Base-by-base conservation (phyloP, 805 yeast genomes). In the Grigorovia humatica region DNA sequence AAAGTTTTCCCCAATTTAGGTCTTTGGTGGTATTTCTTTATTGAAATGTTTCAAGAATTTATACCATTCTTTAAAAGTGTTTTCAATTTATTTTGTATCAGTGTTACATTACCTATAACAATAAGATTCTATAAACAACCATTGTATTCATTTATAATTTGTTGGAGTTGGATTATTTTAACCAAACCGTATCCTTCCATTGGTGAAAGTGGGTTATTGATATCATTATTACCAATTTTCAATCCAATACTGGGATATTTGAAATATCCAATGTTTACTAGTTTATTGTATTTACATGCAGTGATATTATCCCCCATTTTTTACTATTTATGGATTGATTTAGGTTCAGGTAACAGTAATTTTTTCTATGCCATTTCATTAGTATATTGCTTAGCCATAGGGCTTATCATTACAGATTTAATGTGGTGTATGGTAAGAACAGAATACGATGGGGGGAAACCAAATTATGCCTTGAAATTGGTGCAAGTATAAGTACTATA, bases 1-100 rank as follows among this genome's bases (percentile, higher is more conserved):
- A 90, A 88, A 56, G 79, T 89, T 54, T 75, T 82, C 5, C 99
- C 99, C 29, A 93, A 93, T 68, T 67, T 93, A 57, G 99, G 99
- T 0, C 72, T 93, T 19, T 93, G 99, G 99, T 93, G 99, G 99
- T 93, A 93, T 71, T 82, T 90, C 60, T 93, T 93, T 73, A 85
- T 91, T 44, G 99, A 93, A 68, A 86, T 93, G 80, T 93, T 93
- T 69, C 93, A 85, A 51, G 85, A 82, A 63, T 93, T 91, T 74
- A 77, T 83, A 30, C 81, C 87, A 19, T 89, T 93, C 62, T 93
- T 86, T 73, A 70, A 83, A 43, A 82, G 88, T 11, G 83, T 89
- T 19, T 93, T 90, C 79, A 90, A 89, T 61, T 61, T 90, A 46
- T 88, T 82, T 68, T 68, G 81, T 15, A 72, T 81, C 18, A 70